Base-by-base conservation (phyloP, 345 rosid genomes). In the Iberis pinnata region DNA sequence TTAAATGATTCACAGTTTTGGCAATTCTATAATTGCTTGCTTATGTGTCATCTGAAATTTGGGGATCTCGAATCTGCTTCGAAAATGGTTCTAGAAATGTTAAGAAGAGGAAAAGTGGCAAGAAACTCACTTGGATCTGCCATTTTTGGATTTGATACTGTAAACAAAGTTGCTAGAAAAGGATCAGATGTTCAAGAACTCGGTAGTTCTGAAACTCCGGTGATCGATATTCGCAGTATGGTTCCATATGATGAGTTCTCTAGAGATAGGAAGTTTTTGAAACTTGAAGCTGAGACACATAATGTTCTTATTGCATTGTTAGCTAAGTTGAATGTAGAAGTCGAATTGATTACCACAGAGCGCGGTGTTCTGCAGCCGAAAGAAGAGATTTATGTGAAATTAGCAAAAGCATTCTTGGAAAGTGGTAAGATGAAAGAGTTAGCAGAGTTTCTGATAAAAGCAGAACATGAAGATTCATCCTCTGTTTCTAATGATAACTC, bases 351-450 rank as follows among this genome's bases (percentile, higher is more conserved):
- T 59, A 81, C 88, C 47, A 74, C 84, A 6, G 77, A 78, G 16
- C 79, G 67, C 15, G 98, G 89, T 50, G 81, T 92, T 58, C 83
- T 88, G 59, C 95, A 74, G 61, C 95, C 95, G 8, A 84, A 96
- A 0, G 93, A 78, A 49, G 85, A 54, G 39, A 71, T 76, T 56
- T 81, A 75, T 52, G 79, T 73, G 59, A 83, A 78, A 61, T 67
- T 92, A 80, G 83, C 78, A 2, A 88, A 78, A 78, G 88, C 88
- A n/a, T 90, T 75, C 48, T 69, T 90, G 19, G 93, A 82, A 67
- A 78, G 75, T 33, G 89, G 83, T 32, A 83, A 79, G 75, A 79
- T 67, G 48, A 80, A 77, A 63, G 93, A 80, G 42, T 75, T 92
- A 70, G 78, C 82, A 49, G 68, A 68, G 67, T 92, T 92, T 70